Percentiles rank a stretch among this genome's conserved stretches.
phyloP scores from a whole-genome alignment of 805 yeast species.

The Schwanniomyces occidentalis region DNA sequence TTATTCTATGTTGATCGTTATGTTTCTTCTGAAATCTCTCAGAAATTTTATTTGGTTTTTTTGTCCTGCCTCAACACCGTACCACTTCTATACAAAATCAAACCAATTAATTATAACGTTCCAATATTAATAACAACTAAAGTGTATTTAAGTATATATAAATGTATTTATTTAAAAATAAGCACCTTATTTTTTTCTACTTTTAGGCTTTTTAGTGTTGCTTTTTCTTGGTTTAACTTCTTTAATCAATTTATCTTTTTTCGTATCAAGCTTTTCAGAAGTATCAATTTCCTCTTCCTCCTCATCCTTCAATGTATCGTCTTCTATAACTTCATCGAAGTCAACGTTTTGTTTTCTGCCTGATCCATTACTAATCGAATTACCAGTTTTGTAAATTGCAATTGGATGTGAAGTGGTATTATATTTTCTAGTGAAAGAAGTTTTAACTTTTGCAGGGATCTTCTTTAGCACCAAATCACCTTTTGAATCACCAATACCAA shows the following conservation, averaged over 20 bases:
- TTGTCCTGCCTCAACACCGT: too few species aligned
- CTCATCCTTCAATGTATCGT: conserved; percentile 46
- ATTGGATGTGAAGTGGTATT: conserved; percentile 78
- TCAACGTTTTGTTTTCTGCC: conserved; percentile 51
- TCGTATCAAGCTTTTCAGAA: conserved; percentile 49
- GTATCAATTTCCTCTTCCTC: conserved; percentile 45
- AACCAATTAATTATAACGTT: too few species aligned
- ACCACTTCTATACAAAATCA: too few species aligned
- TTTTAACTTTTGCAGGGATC: conserved; percentile 74
- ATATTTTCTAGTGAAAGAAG: conserved; percentile 84
- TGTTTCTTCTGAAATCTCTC: too few species aligned
- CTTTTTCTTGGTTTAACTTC: conserved; percentile 41
- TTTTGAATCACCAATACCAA: conserved; percentile 63
- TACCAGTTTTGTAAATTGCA: conserved; percentile 76
- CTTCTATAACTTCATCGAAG: conserved; percentile 69
- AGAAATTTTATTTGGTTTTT: too few species aligned
- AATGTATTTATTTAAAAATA: too few species aligned
- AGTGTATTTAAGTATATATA: too few species aligned
- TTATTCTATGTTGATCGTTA: too few species aligned
- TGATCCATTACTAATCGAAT: conserved; percentile 40
- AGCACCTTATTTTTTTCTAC: conserved; percentile 3
- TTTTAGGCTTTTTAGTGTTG: conserved; percentile 7
- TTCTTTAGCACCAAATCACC: conserved; percentile 51
- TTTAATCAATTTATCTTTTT: conserved; percentile 66
- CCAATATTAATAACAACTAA: too few species aligned